These are phyloP conservation scores for Pyrus betulifolia DNA, from an alignment of 306 rosid genomes.

Conservation along the genomic window DNA sequence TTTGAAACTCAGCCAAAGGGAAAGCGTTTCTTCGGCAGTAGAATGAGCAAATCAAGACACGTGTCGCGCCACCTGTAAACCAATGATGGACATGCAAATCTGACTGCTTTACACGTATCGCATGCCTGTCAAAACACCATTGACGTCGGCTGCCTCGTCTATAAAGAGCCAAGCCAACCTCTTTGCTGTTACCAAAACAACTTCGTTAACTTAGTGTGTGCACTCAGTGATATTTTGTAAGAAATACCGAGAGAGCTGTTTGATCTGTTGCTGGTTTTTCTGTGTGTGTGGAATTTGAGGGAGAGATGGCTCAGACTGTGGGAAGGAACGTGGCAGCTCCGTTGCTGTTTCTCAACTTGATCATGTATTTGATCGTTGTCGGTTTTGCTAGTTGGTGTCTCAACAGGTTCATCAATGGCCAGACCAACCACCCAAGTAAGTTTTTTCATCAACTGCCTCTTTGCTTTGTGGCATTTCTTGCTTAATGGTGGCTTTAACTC, in stretches of 20 bases:
- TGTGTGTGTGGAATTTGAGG: not conserved
- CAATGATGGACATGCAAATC: slow-evolving; percentile 34
- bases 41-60: slow-evolving; percentile 28
- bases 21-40: not conserved
- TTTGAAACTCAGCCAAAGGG: slow-evolving; percentile 2
- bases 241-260: not conserved
- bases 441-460: not conserved
- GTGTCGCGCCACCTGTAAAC: slow-evolving; percentile 71
- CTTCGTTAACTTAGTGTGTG: not conserved
- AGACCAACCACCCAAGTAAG: slow-evolving; percentile 78
- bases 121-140: not conserved
- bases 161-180: slow-evolving; percentile 14
- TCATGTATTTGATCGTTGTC: slow-evolving; percentile 68
- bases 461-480: not conserved
- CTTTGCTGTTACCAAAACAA: not conserved
- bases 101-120: slow-evolving; percentile 45
- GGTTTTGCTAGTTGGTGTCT: slow-evolving; percentile 90
- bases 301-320: slow-evolving; percentile 57
- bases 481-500: not conserved
- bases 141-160: not conserved
- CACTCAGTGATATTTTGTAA: not conserved
- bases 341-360: slow-evolving; percentile 72
- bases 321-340: slow-evolving; percentile 81
- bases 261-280: not conserved
- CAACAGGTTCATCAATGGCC: slow-evolving; percentile 77